Evolutionary conservation across 208 protist species (phyloP).

Genomic region (Trypanosoma lewisi): DNA sequence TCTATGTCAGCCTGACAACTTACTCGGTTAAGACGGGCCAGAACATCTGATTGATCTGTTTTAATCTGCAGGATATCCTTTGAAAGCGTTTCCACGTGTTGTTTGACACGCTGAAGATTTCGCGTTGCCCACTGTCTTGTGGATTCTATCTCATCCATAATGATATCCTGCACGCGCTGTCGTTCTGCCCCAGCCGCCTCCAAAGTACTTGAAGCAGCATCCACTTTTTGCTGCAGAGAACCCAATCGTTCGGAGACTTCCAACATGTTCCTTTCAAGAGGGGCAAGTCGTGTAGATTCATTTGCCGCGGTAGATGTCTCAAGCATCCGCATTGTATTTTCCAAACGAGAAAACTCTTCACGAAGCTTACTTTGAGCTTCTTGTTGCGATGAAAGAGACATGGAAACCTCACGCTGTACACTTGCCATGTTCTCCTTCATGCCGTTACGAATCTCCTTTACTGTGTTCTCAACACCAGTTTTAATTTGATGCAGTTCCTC

Average conservation of each 20-base stretch:
- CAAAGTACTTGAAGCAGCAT: not conserved
- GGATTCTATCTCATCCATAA: constrained; percentile 41
- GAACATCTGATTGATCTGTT: constrained; percentile 34
- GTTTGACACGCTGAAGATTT: constrained; percentile 79
- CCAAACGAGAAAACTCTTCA: constrained; percentile 15
- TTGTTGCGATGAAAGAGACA: not conserved
- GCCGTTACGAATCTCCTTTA: constrained; percentile 17
- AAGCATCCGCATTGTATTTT: constrained; percentile 18
- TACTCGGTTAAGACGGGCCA: constrained; percentile 34
- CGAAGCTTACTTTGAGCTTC: constrained; percentile 8
- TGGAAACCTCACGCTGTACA: constrained; percentile 6
- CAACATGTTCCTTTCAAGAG: constrained; percentile 12
- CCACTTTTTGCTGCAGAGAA: constrained; percentile 20
- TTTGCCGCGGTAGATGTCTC: constrained; percentile 22
- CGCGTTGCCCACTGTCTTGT: constrained; percentile 65
- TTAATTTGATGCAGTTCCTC: constrained; percentile 25
- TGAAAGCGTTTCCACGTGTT: constrained; percentile 57
- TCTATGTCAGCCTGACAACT: constrained; percentile 61
- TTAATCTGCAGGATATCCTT: constrained; percentile 34
- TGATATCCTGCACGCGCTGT: not conserved
- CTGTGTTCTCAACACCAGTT: constrained; percentile 25
- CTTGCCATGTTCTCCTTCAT: constrained; percentile 13
- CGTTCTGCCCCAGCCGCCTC: not conserved
- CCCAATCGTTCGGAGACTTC: constrained; percentile 5
- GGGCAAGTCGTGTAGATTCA: constrained; percentile 2